These are phyloP conservation scores for Calonectria pteridis DNA, from an alignment of 2,329 filamentous ascomycete genomes.

Conservation along the genomic window DNA sequence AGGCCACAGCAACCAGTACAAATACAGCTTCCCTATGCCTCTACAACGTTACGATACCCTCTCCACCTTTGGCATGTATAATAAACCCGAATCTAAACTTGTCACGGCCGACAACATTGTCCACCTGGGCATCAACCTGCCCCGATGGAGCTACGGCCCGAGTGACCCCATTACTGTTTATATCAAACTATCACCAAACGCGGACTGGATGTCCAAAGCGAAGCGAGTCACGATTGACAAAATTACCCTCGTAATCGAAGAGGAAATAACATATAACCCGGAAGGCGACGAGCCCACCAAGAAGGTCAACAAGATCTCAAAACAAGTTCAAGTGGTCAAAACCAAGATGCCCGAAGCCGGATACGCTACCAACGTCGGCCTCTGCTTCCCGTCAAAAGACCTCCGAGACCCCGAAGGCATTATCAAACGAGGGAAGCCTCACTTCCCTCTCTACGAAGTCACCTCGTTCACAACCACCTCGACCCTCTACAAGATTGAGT, in stretches of 20 bases:
- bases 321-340: slow-evolving; percentile 84
- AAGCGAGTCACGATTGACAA: slow-evolving; percentile 93
- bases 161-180: slow-evolving; percentile 96
- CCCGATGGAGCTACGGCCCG: slow-evolving; percentile 96
- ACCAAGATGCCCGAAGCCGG: slow-evolving; percentile 90
- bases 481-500: slow-evolving; percentile 97
- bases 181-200: slow-evolving; percentile 92
- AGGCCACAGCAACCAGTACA: slow-evolving; percentile 86
- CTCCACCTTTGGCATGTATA: slow-evolving; percentile 99
- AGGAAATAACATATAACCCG: slow-evolving; percentile 98
- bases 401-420: slow-evolving; percentile 89
- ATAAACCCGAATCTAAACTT: slow-evolving; percentile 90
- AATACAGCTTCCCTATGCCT: slow-evolving; percentile 91
- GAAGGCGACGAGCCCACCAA: slow-evolving; percentile 95
- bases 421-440: slow-evolving; percentile 84
- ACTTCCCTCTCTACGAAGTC: slow-evolving; percentile 90
- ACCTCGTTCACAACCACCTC: slow-evolving; percentile 94
- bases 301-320: slow-evolving; percentile 88
- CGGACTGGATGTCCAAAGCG: slow-evolving; percentile 91
- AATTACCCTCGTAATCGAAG: slow-evolving; percentile 93
- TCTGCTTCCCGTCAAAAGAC: slow-evolving; percentile 93
- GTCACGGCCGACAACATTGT: slow-evolving; percentile 90
- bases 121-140: slow-evolving; percentile 90
- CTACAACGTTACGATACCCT: slow-evolving; percentile 95
- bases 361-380: slow-evolving; percentile 91